Percentiles rank a stretch among this genome's conserved stretches.
Evolutionary conservation across 148 eudicot species (phyloP).

Genomic region (Polygonum maritimum): DNA sequence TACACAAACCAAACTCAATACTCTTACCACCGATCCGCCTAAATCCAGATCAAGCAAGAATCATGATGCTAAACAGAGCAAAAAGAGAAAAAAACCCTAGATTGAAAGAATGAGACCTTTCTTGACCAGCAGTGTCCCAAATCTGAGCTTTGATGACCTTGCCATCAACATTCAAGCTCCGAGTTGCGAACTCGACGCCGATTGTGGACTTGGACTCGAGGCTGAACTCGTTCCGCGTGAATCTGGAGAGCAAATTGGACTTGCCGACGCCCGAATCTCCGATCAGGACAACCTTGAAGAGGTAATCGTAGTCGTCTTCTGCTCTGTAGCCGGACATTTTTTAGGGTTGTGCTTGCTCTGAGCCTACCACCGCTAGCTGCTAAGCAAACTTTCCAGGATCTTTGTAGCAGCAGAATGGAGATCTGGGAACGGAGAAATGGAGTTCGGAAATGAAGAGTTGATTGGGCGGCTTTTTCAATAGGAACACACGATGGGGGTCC

Average conservation of each 20-base stretch:
- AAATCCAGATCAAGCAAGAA: constrained; percentile 5
- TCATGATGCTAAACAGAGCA: neutral
- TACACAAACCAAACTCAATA: neutral
- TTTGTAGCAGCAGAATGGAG: neutral
- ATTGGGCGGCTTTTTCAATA: constrained; percentile 5
- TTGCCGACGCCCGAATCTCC: constrained; percentile 41
- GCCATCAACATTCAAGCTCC: constrained; percentile 32
- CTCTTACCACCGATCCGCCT: neutral
- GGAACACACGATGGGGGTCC: constrained; percentile 5
- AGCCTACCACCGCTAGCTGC: neutral
- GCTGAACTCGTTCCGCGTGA: constrained; percentile 31
- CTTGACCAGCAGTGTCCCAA: constrained; percentile 45
- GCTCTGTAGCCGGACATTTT: constrained; percentile 33
- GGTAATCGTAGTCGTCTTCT: constrained; percentile 33
- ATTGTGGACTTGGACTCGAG: constrained; percentile 36
- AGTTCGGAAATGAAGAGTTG: neutral
- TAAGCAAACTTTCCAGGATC: neutral
- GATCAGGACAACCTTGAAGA: constrained; percentile 30
- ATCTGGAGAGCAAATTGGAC: constrained; percentile 32
- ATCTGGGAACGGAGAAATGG: constrained; percentile 5
- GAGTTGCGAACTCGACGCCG: constrained; percentile 36
- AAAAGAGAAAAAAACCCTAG: constrained; percentile 3
- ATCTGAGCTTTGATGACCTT: constrained; percentile 38
- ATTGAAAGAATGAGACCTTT: constrained; percentile 19
- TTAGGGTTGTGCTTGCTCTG: neutral